Evolutionary conservation across 108 stramenopile genomes (phyloP), one percentile per base, ranked within the genome.

Genomic region (Chaetoceros muelleri): DNA sequence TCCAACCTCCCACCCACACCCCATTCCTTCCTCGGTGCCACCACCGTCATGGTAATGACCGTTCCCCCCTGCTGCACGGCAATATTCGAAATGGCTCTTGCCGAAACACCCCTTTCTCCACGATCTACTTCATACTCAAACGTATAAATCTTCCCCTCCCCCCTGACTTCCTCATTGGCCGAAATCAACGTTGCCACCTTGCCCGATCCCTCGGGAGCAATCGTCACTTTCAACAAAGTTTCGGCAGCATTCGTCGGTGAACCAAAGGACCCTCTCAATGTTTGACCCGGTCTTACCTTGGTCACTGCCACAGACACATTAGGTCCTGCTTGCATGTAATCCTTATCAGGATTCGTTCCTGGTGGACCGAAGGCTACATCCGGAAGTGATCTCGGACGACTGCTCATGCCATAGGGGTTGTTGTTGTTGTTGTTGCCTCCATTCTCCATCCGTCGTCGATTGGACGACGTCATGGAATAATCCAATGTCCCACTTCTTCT

Each of bases 71-170:
- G 20, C 48, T 63, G 49, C 29, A 60, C 56, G 25, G 69, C 81
- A 62, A 87, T 64, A 2, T 82, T 79, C 0, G 85, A 80, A 40
- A 83, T 79, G 47, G 82, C 80, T 48, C 78, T 71, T 19, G 81
- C 64, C 3, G 75, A 75, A n/a, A 24, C 44, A 19, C 62, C 77
- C 30, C 53, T 62, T 8, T 67, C 55, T 22, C 82, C 81, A 21
- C 79, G 74, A 71, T 83, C 82, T 1, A 87, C 74, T 7, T 52
- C 65, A 48, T 87, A 87, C 46, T 87, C 85, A 67, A 87, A 83
- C 57, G 74, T 72, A 55, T 87, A 87, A 17, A 70, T 55, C 30
- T 62, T 24, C 17, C 66, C 54, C 21, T 31, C 44, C 48, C 59
- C n/a, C 66, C 69, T 52, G 29, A 16, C 30, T 20, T 72, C 73